A percentile compares a stretch with the other conserved stretches of the same genome.
These are phyloP conservation scores for Linnemannia zychae DNA, from an alignment of 192 early-diverging fungal genomes.

Conservation along the genomic window DNA sequence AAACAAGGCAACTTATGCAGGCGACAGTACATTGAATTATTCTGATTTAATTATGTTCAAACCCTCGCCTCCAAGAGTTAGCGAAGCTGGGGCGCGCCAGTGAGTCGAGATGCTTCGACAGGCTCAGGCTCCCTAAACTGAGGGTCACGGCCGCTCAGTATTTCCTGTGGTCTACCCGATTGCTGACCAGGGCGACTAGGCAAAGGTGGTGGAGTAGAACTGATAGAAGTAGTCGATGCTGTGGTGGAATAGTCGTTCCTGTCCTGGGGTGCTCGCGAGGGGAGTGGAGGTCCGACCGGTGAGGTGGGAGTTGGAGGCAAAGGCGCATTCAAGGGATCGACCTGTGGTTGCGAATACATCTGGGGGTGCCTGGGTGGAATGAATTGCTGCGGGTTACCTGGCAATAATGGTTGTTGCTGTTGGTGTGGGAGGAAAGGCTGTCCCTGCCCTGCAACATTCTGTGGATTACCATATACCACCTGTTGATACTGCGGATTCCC, in stretches of 20 bases:
- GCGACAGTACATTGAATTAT: neutral
- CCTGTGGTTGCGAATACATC: neutral
- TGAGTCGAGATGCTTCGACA: neutral
- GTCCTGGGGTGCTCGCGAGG: neutral
- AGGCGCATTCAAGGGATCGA: neutral
- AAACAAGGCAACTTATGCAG: neutral
- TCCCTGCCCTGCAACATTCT: neutral
- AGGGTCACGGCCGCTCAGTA: neutral
- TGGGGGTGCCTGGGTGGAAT: neutral
- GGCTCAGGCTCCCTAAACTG: constrained; percentile 13
- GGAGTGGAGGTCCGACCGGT: neutral
- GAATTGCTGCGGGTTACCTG: neutral
- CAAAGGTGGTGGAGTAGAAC: neutral
- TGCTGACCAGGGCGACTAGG: neutral
- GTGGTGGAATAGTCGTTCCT: neutral
- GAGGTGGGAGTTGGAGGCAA: neutral
- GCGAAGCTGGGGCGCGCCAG: neutral
- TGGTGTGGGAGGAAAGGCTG: neutral
- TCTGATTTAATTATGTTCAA: too few species aligned
- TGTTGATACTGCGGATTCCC: neutral
- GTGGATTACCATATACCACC: neutral
- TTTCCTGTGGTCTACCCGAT: neutral
- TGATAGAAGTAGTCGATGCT: neutral
- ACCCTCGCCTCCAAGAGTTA: neutral
- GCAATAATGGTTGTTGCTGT: neutral